A percentile compares a stretch with the other conserved stretches of the same genome.
These are phyloP conservation scores for Candida mattraensis DNA, from an alignment of 805 yeast species.

Conservation along the genomic window DNA sequence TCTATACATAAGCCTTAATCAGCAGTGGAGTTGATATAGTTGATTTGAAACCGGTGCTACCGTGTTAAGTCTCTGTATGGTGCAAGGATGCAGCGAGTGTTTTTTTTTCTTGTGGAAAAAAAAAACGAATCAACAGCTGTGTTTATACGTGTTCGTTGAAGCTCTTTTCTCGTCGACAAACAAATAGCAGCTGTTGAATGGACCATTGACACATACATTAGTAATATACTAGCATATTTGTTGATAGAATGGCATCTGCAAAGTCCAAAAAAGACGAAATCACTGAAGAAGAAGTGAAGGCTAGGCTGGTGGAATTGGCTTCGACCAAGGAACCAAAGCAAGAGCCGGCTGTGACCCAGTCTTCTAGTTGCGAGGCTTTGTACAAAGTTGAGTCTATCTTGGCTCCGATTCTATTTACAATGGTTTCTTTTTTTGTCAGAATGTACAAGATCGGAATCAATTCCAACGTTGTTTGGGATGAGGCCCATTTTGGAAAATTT, in stretches of 20 bases:
- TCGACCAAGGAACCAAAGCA: conserved; percentile 15
- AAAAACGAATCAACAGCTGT: no score
- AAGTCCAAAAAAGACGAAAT: conserved; percentile 11
- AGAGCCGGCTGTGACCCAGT: conserved; percentile 1
- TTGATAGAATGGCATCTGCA: conserved; percentile 7
- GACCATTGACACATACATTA: not conserved
- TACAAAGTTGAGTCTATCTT: conserved; percentile 33
- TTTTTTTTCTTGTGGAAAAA: no score
- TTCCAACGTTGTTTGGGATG: conserved; percentile 90
- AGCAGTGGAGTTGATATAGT: no score
- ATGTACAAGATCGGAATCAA: conserved; percentile 73
- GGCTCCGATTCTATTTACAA: conserved; percentile 66
- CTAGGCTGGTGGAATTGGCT: conserved; percentile 31
- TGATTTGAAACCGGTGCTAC: no score
- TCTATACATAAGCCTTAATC: no score
- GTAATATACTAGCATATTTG: no score
- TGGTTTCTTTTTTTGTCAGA: conserved; percentile 68
- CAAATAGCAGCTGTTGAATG: not conserved
- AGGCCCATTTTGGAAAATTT: conserved; percentile 91
- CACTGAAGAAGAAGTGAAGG: conserved; percentile 34
- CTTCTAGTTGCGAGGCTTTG: conserved; percentile 11
- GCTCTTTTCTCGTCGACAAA: not conserved
- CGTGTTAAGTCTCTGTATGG: no score
- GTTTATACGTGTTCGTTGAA: conserved; percentile 1
- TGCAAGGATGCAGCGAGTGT: no score